Evolutionary conservation across 1,139 yeast genomes (phyloP), one percentile per base, ranked within the genome.

Genomic region (Sugiyamaella grinbergsii): DNA sequence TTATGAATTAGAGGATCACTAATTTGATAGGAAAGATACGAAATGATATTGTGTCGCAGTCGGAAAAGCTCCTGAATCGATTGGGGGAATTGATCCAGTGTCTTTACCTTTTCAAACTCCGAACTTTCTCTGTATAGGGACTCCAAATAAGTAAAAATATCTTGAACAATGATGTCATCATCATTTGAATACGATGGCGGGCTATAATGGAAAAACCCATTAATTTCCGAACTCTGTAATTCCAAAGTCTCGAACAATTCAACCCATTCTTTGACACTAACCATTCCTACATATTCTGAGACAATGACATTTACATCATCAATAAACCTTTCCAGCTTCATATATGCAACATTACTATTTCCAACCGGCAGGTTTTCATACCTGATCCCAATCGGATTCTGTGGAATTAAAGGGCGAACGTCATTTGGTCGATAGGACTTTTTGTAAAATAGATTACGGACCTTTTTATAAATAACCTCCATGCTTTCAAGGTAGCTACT

Each of bases 221-320:
- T 71, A 0, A 81, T 72, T 43, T 73, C 77, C 6, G 76, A 71
- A 2, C 81, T 80, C 54, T 86, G 83, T 38, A 79, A 72, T 64
- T 91, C 97, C 49, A 93, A 69, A 1, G 83, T 71, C 63, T 89
- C 94, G 64, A 80, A 86, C 5, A 83, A 78, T 52, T 78, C 78
- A 55, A 89, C 75, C 97, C 98, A 93, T 63, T 91, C 96, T 54
- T 79, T 81, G 15, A 82, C 67, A 29, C 81, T 76, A 22, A 87
- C 79, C 19, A 82, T 78, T 28, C 73, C 74, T 62, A 85, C 82
- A 42, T 85, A 76, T 3, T 79, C 78, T 1, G 80, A 74, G 37
- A 86, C 77, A 7, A 88, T 71, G 32, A 75, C 72, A 67, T 93
- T 93, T 55, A 91, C 68, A 48, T 78, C 78, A 54, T 78, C 79